Conservation (phyloP, 257 asterid species). For the Jacaranda mimosifolia region DNA sequence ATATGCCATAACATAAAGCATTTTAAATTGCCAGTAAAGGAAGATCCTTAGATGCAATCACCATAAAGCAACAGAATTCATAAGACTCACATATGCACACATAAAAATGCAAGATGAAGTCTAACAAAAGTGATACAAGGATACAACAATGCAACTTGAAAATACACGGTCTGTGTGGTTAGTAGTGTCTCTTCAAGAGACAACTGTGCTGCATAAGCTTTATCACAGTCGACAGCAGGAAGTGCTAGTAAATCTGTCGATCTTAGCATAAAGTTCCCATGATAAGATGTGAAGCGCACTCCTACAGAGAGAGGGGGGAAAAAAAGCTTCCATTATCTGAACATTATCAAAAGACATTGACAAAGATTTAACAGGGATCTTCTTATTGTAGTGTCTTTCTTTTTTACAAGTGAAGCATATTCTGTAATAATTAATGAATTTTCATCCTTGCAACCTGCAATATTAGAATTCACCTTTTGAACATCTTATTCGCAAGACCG, state of each 20-base stretch:
- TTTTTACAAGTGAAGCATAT: not conserved
- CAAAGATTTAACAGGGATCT: not conserved
- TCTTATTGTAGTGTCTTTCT: not conserved
- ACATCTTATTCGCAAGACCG: slow-evolving; percentile 95
- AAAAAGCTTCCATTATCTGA: slow-evolving; percentile 29
- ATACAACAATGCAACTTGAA: slow-evolving; percentile 93
- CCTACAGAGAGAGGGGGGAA: slow-evolving; percentile 57
- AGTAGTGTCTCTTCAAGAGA: slow-evolving; percentile 86
- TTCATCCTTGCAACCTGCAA: slow-evolving; percentile 22
- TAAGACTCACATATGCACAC: slow-evolving; percentile 8
- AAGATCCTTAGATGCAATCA: not conserved
- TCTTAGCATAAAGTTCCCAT: slow-evolving; percentile 93
- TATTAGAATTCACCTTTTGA: slow-evolving; percentile 67
- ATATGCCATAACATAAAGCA: slow-evolving; percentile 13
- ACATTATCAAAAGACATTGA: slow-evolving; percentile 6
- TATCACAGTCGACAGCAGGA: slow-evolving; percentile 92
- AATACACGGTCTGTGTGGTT: slow-evolving; percentile 74
- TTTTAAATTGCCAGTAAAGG: slow-evolving; percentile 25
- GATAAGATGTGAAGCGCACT: slow-evolving; percentile 88
- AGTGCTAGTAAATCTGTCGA: slow-evolving; percentile 92
- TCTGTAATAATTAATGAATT: slow-evolving; percentile 15
- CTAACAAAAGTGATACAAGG: slow-evolving; percentile 50
- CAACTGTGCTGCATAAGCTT: slow-evolving; percentile 89
- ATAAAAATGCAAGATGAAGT: slow-evolving; percentile 11
- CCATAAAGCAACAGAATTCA: slow-evolving; percentile 24